A percentile compares a stretch with the other conserved stretches of the same genome.
Conservation (phyloP, 2,329 filamentous ascomycete genomes). For the Biscogniauxia sp. region DNA sequence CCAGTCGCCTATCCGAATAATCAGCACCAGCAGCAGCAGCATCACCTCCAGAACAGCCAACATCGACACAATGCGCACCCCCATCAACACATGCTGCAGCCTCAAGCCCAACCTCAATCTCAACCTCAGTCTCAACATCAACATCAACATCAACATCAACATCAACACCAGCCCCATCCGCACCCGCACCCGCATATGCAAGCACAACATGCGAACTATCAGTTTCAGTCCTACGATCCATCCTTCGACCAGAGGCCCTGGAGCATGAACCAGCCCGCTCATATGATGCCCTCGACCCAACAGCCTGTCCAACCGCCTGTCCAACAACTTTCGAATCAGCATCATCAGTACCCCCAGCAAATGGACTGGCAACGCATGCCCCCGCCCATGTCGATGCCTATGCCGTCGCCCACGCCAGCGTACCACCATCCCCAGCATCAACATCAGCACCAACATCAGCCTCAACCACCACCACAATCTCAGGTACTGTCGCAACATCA, state of each 20-base stretch:
- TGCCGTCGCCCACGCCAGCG: constrained; percentile 49
- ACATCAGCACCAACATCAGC: constrained; percentile 16
- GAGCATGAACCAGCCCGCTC: constrained; percentile 14
- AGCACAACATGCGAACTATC: constrained; percentile 28
- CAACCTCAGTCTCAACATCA: constrained; percentile 27
- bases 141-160: constrained; percentile 26
- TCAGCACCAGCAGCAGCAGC: constrained; percentile 24
- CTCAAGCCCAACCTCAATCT: constrained; percentile 11
- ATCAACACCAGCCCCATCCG: constrained; percentile 19
- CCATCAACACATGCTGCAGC: constrained; percentile 17
- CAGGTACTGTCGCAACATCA: constrained; percentile 12
- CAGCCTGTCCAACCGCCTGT: constrained; percentile 13
- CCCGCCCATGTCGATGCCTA: constrained; percentile 24
- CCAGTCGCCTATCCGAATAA: constrained; percentile 14
- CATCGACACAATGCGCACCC: not conserved
- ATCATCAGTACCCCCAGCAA: constrained; percentile 30
- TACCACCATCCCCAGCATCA: constrained; percentile 13
- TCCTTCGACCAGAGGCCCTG: constrained; percentile 30
- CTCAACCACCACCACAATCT: constrained; percentile 17
- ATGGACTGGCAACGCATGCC: constrained; percentile 27
- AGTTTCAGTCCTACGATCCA: constrained; percentile 30
- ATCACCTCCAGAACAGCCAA: not conserved
- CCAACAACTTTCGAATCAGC: constrained; percentile 31
- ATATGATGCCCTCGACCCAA: constrained; percentile 26
- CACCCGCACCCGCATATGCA: constrained; percentile 26